Percentiles rank a stretch among this genome's conserved stretches.
Conservation (phyloP, 768 basidiomycete genomes). For the Lyophyllum shimeji region DNA sequence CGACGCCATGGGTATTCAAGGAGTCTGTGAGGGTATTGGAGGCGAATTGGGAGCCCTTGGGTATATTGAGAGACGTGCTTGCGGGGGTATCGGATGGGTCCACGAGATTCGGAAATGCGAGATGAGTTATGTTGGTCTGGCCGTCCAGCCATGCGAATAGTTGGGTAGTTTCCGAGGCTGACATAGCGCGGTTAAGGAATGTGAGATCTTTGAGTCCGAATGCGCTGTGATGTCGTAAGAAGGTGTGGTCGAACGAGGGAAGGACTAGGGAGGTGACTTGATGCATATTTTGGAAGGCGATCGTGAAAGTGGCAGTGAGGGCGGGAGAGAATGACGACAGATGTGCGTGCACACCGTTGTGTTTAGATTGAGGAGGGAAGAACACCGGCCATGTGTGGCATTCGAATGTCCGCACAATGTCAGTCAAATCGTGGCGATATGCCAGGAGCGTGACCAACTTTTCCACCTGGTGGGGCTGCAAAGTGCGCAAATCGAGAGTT, state of each 20-base stretch:
- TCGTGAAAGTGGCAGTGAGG: conserved; percentile 41
- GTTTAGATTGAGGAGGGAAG: conserved; percentile 22
- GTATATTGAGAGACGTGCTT: conserved; percentile 8
- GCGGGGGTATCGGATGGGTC: conserved; percentile 15
- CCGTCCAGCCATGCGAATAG: conserved; percentile 44
- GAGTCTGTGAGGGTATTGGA: conserved; percentile 6
- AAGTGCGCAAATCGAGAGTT: conserved; percentile 31
- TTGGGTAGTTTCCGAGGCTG: conserved; percentile 28
- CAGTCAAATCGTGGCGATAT: conserved; percentile 38
- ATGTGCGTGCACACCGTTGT: not conserved
- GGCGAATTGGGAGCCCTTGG: not conserved
- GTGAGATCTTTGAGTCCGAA: conserved; percentile 41
- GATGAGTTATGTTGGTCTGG: conserved; percentile 37
- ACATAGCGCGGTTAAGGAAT: conserved; percentile 32
- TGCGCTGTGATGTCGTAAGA: conserved; percentile 41
- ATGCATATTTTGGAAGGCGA: conserved; percentile 48
- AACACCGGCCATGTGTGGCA: conserved; percentile 45
- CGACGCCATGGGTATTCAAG: conserved; percentile 4
- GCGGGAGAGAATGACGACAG: conserved; percentile 17
- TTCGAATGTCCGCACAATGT: conserved; percentile 36
- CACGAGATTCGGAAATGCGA: conserved; percentile 40
- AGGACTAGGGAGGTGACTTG: conserved; percentile 38
- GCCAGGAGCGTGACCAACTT: conserved; percentile 36
- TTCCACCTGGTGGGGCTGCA: conserved; percentile 30
- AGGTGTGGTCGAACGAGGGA: conserved; percentile 40